Evolutionary conservation across 176 grass and related monocot species (phyloP).

Genomic region (Chloris gayana): DNA sequence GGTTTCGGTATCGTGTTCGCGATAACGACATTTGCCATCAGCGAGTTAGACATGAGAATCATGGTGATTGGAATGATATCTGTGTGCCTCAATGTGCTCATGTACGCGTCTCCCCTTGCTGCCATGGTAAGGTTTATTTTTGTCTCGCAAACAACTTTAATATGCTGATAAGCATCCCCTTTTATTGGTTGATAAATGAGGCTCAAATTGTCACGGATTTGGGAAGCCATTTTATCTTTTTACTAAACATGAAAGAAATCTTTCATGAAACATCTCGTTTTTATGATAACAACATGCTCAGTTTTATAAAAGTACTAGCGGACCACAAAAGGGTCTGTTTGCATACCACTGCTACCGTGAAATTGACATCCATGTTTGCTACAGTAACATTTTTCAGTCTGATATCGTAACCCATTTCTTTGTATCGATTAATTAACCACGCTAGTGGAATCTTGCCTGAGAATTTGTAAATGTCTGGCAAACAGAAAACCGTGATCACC

Average conservation of each 20-base stretch:
- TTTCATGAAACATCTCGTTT: too few species aligned
- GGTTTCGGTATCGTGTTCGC: constrained; percentile 53
- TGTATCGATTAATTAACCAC: too few species aligned
- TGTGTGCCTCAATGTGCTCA: constrained; percentile 51
- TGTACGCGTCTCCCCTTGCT: constrained; percentile 72
- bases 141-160: neutral
- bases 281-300: too few species aligned
- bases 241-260: neutral
- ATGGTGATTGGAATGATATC: constrained; percentile 49
- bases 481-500: constrained; percentile 67
- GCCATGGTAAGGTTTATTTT: constrained; percentile 47
- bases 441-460: neutral
- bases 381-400: neutral
- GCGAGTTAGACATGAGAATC: constrained; percentile 42
- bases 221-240: neutral
- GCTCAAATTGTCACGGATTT: neutral
- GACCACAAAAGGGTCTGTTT: too few species aligned
- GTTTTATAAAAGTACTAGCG: neutral
- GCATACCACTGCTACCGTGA: too few species aligned
- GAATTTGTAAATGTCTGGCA: neutral
- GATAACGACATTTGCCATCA: constrained; percentile 42
- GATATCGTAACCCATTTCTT: neutral
- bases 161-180: too few species aligned
- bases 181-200: neutral
- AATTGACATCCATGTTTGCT: too few species aligned